Evolutionary conservation across 495 filamentous ascomycete genomes (phyloP).

Genomic region (Penicillium daleae): DNA sequence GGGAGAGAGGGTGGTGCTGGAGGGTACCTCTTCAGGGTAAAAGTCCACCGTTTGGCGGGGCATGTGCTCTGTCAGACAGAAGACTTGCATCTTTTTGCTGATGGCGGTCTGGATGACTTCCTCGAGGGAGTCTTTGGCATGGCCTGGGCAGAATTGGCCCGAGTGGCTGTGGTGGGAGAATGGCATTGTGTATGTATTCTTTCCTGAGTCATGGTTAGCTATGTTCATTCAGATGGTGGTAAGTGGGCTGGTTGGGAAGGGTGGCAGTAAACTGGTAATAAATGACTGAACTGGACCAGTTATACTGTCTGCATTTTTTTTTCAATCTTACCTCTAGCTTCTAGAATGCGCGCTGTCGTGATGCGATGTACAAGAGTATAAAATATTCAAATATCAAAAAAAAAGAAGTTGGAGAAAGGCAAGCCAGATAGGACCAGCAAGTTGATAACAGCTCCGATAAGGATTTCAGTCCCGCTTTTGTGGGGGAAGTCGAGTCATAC

Average conservation of each 20-base stretch:
- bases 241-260: not conserved
- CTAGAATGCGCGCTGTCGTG: not conserved
- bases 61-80: slow-evolving; percentile 97
- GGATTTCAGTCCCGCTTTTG: slow-evolving; percentile 14
- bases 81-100: slow-evolving; percentile 71
- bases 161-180: slow-evolving; percentile 99
- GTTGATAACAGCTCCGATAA: slow-evolving; percentile 24
- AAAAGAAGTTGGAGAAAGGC: not conserved
- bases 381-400: not conserved
- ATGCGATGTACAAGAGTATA: not conserved
- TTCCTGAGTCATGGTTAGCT: slow-evolving; percentile 14
- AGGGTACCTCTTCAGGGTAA: slow-evolving; percentile 79
- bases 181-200: slow-evolving; percentile 63
- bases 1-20: not conserved
- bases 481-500: not conserved
- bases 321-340: not conserved
- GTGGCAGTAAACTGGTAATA: not conserved
- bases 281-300: not conserved
- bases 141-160: slow-evolving; percentile 91
- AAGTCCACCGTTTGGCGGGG: slow-evolving; percentile 71
- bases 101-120: slow-evolving; percentile 83
- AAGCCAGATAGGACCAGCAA: not conserved
- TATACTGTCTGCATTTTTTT: not conserved
- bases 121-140: slow-evolving; percentile 83
- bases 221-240: not conserved